phyloP scores from a whole-genome alignment of 2,329 filamentous ascomycete genomes.

The Fusarium lyarnte region DNA sequence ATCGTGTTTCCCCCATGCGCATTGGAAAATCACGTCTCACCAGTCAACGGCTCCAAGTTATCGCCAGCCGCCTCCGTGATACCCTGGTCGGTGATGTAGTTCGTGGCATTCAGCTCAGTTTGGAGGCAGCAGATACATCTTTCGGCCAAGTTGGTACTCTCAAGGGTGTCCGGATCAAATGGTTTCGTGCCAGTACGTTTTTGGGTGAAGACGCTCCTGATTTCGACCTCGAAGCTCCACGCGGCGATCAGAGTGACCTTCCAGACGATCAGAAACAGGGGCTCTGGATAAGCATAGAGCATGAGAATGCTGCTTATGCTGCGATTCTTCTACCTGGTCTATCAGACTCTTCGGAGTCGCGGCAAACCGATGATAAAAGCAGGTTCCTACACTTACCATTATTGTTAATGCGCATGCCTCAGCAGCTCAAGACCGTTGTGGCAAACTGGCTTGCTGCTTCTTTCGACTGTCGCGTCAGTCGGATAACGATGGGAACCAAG shows the following conservation, averaged over 20 bases:
- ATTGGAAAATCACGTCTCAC: conserved; percentile 55
- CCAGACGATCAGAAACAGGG: conserved; percentile 43
- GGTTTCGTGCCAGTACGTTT: conserved; percentile 51
- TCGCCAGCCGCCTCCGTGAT: conserved; percentile 63
- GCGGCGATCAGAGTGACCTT: conserved; percentile 29
- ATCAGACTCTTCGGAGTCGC: conserved; percentile 1
- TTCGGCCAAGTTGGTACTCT: conserved; percentile 54
- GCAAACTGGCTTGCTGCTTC: conserved; percentile 61
- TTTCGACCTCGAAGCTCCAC: conserved; percentile 11
- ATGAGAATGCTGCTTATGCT: conserved; percentile 62
- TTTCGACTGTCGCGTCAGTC: conserved; percentile 66
- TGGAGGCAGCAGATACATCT: conserved; percentile 55
- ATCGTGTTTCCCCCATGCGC: conserved; percentile 65
- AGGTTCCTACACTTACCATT: conserved; percentile 62
- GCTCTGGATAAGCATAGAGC: conserved; percentile 60
- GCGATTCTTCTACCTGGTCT: conserved; percentile 60
- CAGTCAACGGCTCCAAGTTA: conserved; percentile 50
- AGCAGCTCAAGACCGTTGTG: conserved; percentile 59
- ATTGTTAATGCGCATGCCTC: conserved; percentile 65
- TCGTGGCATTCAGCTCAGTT: conserved; percentile 66
- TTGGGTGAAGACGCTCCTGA: conserved; percentile 44
- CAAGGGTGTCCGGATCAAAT: conserved; percentile 58
- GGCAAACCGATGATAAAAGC: neutral
- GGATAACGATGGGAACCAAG: conserved; percentile 60
- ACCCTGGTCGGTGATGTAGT: conserved; percentile 67